Evolutionary conservation across 306 rosid genomes (phyloP).

Genomic region (Biancaea sappan): DNA sequence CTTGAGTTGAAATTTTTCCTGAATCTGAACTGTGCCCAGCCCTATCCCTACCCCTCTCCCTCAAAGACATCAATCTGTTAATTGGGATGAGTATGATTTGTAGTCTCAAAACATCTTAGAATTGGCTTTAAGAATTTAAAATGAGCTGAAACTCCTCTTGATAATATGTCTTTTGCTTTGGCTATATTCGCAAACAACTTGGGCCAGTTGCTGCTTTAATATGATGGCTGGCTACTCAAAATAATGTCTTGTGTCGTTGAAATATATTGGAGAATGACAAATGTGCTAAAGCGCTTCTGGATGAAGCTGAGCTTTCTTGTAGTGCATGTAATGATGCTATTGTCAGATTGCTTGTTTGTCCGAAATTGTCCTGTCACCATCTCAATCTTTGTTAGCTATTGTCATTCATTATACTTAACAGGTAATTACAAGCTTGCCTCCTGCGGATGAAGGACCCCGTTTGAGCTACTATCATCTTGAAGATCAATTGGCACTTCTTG

Average conservation of each 20-base stretch:
- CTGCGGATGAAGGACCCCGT: conserved; percentile 69
- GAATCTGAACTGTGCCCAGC: too few species aligned
- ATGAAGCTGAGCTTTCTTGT: conserved; percentile 28
- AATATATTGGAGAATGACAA: background rate
- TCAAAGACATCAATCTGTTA: conserved; percentile 3
- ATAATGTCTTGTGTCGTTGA: background rate
- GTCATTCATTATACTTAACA: conserved; percentile 35
- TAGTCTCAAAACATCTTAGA: background rate
- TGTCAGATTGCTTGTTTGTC: conserved; percentile 7
- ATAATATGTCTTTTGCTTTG: background rate
- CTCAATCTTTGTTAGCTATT: background rate
- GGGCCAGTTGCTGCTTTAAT: conserved; percentile 20
- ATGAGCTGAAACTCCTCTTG: conserved; percentile 3
- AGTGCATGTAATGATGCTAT: conserved; percentile 1
- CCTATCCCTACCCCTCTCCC: too few species aligned
- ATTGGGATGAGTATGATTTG: conserved; percentile 6
- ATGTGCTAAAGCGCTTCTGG: background rate
- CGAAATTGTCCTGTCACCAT: conserved; percentile 16
- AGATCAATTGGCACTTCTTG: conserved; percentile 84
- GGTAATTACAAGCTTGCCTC: conserved; percentile 97
- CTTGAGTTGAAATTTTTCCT: too few species aligned
- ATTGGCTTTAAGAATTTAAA: conserved; percentile 8
- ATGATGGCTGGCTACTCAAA: conserved; percentile 3
- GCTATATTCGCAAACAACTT: background rate
- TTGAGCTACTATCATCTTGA: conserved; percentile 73